These are phyloP conservation scores for Cystobasidium tubakii DNA, from an alignment of 768 basidiomycete species.

Conservation along the genomic window DNA sequence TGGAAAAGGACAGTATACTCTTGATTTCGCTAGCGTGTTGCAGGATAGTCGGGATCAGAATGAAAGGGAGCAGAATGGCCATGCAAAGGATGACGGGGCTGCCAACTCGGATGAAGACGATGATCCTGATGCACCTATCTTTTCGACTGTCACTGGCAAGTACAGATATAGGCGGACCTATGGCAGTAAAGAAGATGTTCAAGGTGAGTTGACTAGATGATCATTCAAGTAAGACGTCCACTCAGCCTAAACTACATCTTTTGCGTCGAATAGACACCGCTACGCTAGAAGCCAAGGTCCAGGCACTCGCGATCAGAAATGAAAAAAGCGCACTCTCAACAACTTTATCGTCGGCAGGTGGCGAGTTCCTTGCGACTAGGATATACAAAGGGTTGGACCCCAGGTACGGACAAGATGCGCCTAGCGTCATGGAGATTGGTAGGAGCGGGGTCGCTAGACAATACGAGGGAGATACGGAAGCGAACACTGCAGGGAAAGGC, in stretches of 20 bases:
- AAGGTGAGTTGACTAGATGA: conserved; percentile 11
- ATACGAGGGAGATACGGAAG: conserved; percentile 58
- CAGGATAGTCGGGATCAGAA: conserved; percentile 64
- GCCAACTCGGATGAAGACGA: conserved; percentile 49
- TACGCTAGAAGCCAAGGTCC: not conserved
- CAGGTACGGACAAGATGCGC: conserved; percentile 64
- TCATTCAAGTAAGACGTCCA: too few relatives aligned
- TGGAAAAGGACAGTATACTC: conserved; percentile 24
- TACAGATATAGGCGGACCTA: conserved; percentile 28
- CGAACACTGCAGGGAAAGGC: not conserved
- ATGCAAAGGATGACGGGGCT: not conserved
- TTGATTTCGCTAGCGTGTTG: conserved; percentile 23
- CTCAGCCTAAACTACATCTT: too few relatives aligned
- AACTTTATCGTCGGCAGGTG: conserved; percentile 48
- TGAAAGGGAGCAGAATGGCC: conserved; percentile 32
- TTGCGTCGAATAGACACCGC: conserved; percentile 21
- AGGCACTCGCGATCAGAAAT: conserved; percentile 16
- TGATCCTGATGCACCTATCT: conserved; percentile 68
- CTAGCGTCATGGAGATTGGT: conserved; percentile 78
- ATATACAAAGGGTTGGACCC: conserved; percentile 76
- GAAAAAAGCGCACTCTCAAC: conserved; percentile 30
- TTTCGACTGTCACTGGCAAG: conserved; percentile 62
- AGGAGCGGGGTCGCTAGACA: conserved; percentile 81
- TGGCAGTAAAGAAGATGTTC: conserved; percentile 27
- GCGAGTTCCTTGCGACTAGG: conserved; percentile 65